Evolutionary conservation across 352 stramenopile species (phyloP).

Genomic region (Globisporangium barbulae): DNA sequence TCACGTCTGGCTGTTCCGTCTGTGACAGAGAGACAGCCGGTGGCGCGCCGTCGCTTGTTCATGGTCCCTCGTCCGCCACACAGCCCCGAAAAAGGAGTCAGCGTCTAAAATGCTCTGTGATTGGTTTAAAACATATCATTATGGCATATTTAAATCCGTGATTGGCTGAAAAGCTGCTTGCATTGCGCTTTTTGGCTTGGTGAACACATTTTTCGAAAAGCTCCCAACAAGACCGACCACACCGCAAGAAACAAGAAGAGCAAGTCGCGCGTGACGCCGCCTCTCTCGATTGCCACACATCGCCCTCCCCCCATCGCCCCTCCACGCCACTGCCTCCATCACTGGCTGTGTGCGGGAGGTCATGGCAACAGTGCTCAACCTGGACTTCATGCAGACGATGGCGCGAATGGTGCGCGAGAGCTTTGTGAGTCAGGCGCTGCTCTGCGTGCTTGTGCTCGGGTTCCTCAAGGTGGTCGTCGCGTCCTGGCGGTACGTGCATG

Average conservation of each 20-base stretch:
- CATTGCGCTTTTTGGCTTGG: neutral
- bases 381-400: slow-evolving; percentile 63
- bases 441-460: slow-evolving; percentile 50
- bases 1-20: neutral
- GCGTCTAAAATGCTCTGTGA: slow-evolving; percentile 1
- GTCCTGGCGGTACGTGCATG: slow-evolving; percentile 40
- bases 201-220: neutral
- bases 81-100: neutral
- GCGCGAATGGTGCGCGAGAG: slow-evolving; percentile 55
- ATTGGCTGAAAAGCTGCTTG: slow-evolving; percentile 1
- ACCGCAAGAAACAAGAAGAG: neutral
- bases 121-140: slow-evolving; percentile 15
- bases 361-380: slow-evolving; percentile 59
- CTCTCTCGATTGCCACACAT: neutral
- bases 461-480: slow-evolving; percentile 60
- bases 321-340: neutral
- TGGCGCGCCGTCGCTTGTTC: neutral
- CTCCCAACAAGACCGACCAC: neutral
- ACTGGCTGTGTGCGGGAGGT: neutral
- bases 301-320: neutral
- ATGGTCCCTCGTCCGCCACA: neutral
- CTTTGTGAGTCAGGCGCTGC: slow-evolving; percentile 61
- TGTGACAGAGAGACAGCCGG: slow-evolving; percentile 3
- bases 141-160: too few relatives aligned
- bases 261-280: neutral